A percentile compares a stretch with the other conserved stretches of the same genome.
phyloP scores from a whole-genome alignment of 108 stramenopile genomes.

The Chaetoceros muelleri region DNA sequence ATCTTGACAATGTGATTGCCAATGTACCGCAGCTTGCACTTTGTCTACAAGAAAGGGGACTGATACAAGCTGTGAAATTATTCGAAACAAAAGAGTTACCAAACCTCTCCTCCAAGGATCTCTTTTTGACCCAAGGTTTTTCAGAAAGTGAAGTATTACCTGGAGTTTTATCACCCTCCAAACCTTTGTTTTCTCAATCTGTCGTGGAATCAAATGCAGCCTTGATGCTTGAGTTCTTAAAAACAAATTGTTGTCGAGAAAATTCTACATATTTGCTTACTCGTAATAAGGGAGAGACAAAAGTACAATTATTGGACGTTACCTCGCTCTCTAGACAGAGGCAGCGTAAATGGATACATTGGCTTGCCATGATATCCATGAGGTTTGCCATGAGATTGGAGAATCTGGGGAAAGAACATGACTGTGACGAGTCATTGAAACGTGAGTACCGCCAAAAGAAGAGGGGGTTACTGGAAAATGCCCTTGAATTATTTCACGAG shows the following conservation, averaged over 20 bases:
- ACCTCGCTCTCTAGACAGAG: slow-evolving; percentile 58
- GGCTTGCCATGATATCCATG: slow-evolving; percentile 75
- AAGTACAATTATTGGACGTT: slow-evolving; percentile 76
- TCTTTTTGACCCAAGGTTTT: background rate
- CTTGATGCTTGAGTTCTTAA: slow-evolving; percentile 62
- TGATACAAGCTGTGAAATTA: slow-evolving; percentile 69
- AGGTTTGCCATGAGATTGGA: slow-evolving; percentile 71
- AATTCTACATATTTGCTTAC: slow-evolving; percentile 69
- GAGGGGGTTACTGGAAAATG: slow-evolving; percentile 58
- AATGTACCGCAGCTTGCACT: slow-evolving; percentile 82
- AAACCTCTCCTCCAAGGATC: background rate
- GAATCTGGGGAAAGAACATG: slow-evolving; percentile 13
- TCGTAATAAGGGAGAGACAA: slow-evolving; percentile 45
- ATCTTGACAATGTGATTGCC: slow-evolving; percentile 79
- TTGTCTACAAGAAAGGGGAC: slow-evolving; percentile 68
- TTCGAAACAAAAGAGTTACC: slow-evolving; percentile 54
- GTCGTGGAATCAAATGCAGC: slow-evolving; percentile 85
- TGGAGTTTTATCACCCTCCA: no score
- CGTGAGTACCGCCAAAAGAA: slow-evolving; percentile 61
- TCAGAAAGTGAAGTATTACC: no score
- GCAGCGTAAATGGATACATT: slow-evolving; percentile 80
- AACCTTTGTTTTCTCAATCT: slow-evolving; percentile 55
- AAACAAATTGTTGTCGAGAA: slow-evolving; percentile 69
- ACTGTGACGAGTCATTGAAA: slow-evolving; percentile 8
- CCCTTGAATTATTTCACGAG: slow-evolving; percentile 62